Percentiles rank a stretch among this genome's conserved stretches.
Evolutionary conservation across 139 green algal species (phyloP).

Genomic region (Chlamydomonas incerta): DNA sequence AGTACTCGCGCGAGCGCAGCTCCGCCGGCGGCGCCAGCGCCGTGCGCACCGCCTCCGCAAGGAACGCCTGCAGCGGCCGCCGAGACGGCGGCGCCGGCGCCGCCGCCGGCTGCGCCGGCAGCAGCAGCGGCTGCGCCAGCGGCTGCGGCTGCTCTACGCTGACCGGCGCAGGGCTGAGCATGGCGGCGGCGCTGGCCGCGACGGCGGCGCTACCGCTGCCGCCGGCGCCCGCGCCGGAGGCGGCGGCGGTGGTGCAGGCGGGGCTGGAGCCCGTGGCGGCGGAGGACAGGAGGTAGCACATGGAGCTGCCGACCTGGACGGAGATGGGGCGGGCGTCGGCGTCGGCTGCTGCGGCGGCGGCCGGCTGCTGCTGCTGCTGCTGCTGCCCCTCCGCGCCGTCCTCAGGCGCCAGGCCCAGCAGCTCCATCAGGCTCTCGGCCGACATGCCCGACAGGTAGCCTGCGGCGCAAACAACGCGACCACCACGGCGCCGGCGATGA

Average conservation of each 20-base stretch:
- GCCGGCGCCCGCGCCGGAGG: too few relatives aligned
- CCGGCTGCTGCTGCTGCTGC: too few relatives aligned
- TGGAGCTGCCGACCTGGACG: background rate
- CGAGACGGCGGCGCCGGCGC: background rate
- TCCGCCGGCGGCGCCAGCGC: conserved; percentile 9
- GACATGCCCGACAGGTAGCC: conserved; percentile 3
- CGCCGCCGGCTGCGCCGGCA: too few relatives aligned
- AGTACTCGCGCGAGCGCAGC: conserved; percentile 6
- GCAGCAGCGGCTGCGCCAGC: too few relatives aligned
- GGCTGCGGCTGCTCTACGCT: background rate
- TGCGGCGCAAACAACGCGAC: background rate
- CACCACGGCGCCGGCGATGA: too few relatives aligned
- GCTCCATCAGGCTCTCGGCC: conserved; percentile 13
- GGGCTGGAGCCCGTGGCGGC: too few relatives aligned
- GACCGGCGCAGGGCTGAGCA: too few relatives aligned
- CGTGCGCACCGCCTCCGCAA: background rate
- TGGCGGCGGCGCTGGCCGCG: too few relatives aligned
- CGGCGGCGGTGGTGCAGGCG: too few relatives aligned
- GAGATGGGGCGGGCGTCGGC: background rate
- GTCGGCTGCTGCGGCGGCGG: too few relatives aligned
- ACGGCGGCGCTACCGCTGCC: too few relatives aligned
- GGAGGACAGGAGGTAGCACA: too few relatives aligned
- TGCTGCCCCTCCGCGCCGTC: background rate
- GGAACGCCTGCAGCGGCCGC: background rate
- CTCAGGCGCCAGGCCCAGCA: conserved; percentile 3